phyloP scores from a whole-genome alignment of 75 land plant species.

The Cryptomeria japonica region DNA sequence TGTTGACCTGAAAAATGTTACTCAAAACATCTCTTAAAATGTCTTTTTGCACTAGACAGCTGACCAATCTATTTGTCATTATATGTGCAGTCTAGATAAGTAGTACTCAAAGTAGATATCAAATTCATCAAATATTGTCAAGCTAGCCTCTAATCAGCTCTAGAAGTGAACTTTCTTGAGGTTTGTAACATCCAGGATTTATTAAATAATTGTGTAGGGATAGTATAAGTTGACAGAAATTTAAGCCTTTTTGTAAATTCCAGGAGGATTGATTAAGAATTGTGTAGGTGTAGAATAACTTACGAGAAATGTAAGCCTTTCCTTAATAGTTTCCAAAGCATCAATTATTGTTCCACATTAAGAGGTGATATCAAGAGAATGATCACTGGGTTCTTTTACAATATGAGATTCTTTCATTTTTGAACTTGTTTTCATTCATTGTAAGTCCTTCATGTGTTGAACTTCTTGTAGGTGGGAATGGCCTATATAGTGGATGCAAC shows the following conservation, averaged over 20 bases:
- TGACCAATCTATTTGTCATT: background rate
- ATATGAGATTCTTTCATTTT: background rate
- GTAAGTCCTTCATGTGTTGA: constrained; percentile 6
- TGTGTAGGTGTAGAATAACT: background rate
- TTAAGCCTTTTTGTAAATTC: background rate
- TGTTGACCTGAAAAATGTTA: background rate
- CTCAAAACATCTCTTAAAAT: background rate
- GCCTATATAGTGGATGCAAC: constrained; percentile 96
- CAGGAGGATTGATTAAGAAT: background rate
- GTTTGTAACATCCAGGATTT: background rate
- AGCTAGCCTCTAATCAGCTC: background rate
- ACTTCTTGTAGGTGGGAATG: constrained; percentile 64
- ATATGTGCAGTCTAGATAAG: background rate
- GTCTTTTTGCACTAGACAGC: background rate
- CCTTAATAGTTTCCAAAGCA: background rate
- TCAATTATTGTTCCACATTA: background rate
- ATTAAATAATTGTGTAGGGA: background rate
- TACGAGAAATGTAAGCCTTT: background rate
- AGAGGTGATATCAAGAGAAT: background rate
- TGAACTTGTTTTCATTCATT: background rate
- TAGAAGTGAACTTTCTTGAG: background rate
- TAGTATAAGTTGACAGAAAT: background rate
- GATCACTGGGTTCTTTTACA: background rate
- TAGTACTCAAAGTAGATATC: background rate
- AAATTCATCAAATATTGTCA: background rate